Conservation (phyloP, 805 yeast species). For the Wickerhamomyces ciferrii region DNA sequence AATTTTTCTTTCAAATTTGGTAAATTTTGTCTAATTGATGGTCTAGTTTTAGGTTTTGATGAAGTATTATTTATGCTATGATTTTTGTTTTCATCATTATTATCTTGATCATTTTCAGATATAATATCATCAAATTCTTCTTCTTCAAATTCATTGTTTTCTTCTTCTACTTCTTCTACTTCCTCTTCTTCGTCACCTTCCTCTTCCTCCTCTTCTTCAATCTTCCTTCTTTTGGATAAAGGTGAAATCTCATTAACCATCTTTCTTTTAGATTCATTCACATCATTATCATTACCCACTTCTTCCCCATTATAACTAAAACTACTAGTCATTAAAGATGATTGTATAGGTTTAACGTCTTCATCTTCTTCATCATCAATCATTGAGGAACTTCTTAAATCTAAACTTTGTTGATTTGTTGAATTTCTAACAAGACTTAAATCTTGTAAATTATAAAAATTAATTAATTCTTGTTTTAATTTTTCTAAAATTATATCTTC, state of each 20-base stretch:
- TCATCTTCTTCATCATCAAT: constrained; percentile 1
- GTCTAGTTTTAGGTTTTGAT: too few species aligned
- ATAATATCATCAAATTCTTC: background rate
- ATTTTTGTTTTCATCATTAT: background rate
- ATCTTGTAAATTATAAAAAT: constrained; percentile 38
- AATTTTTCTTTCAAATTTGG: background rate
- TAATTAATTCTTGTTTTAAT: constrained; percentile 43
- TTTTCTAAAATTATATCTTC: constrained; percentile 56
- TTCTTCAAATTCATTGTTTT: constrained; percentile 1
- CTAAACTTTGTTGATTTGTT: constrained; percentile 1
- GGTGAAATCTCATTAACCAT: background rate
- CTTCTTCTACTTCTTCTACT: constrained; percentile 5
- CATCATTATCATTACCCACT: background rate
- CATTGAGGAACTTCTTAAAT: background rate
- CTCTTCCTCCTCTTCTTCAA: background rate
- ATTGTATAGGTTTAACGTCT: constrained; percentile 1
- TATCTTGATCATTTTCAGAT: background rate
- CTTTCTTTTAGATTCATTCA: background rate
- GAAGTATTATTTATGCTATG: too few species aligned
- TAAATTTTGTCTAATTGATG: background rate
- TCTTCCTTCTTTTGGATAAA: background rate
- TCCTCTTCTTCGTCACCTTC: background rate
- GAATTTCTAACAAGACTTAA: constrained; percentile 24
- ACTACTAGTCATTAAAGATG: constrained; percentile 1
- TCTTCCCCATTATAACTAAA: constrained; percentile 1